Base-by-base conservation (phyloP, 2,329 filamentous ascomycete species). In the Venturia aucupariae region DNA sequence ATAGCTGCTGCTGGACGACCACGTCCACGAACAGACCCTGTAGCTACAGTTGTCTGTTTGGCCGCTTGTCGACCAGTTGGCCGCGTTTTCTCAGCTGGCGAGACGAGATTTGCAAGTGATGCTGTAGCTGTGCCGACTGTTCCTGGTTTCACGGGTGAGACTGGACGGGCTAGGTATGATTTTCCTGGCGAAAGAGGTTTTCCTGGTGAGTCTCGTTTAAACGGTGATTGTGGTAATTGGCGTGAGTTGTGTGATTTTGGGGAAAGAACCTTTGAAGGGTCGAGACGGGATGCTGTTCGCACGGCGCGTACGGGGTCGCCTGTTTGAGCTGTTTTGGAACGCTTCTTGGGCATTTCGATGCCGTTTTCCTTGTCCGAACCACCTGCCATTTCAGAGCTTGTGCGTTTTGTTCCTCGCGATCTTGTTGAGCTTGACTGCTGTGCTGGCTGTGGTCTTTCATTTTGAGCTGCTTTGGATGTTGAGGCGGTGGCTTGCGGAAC, bases 191-290 rank as follows among this genome's bases (percentile, higher is more conserved):
- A 83, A 1, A 70, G 51, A 7, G 68, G 65, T 39, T 68, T 44
- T 22, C 46, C 46, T 51, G 46, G 46, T 11, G 46, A 51, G 22
- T 51, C 46, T 24, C 27, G 51, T 74, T 70, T 80, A 64, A 82
- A 70, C 1, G 82, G 82, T 1, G 82, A 84, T 60, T 85, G 83
- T 24, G 84, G 84, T 27, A 84, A 78, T 19, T 89, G 81, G 62
- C 90, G 86, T 6, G 89, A 89, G 72, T 96, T 96, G 65, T 88
- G 87, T 0, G 90, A 92, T 62, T 90, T 88, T 1, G 91, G 91
- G 1, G 92, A 96, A 2, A 96, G 80, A 44, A 95, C 83, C 73
- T 88, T 81, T 61, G 81, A 77, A 67, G 84, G 75, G 68, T 67
- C 65, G 30, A 69, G 67, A 42, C 71, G 69, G 5, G 75, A 74